Evolutionary conservation across 352 stramenopile genomes (phyloP).

Genomic region (Phytophthora hybrid): DNA sequence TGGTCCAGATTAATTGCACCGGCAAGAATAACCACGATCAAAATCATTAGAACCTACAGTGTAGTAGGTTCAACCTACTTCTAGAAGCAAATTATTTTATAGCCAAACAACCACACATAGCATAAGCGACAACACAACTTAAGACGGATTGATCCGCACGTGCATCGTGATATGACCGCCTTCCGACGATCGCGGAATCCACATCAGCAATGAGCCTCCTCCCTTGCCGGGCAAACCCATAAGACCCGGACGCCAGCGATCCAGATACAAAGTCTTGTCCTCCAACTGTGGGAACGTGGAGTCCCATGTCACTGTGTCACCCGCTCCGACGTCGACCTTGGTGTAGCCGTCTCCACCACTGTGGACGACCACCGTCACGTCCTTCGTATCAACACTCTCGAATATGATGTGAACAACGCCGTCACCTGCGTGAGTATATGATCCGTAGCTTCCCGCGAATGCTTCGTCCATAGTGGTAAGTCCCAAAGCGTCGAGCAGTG

Average conservation of each 20-base stretch:
- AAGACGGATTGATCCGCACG: conserved; percentile 52
- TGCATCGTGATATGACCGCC: conserved; percentile 53
- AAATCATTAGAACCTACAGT: too few relatives aligned
- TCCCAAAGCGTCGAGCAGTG: conserved; percentile 43
- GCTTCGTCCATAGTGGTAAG: conserved; percentile 39
- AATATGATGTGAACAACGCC: conserved; percentile 44
- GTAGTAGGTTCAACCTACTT: too few relatives aligned
- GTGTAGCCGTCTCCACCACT: conserved; percentile 34
- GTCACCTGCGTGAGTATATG: conserved; percentile 36
- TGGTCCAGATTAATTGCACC: too few relatives aligned
- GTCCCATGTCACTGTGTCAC: conserved; percentile 36
- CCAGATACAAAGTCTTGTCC: conserved; percentile 51
- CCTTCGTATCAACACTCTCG: conserved; percentile 43
- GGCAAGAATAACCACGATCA: too few relatives aligned
- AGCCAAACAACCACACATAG: not conserved
- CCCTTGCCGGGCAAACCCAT: conserved; percentile 29
- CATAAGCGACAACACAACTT: not conserved
- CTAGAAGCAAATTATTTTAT: too few relatives aligned
- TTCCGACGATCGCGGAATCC: conserved; percentile 39
- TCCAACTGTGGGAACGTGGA: conserved; percentile 37
- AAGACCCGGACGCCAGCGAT: conserved; percentile 47
- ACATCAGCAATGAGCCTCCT: conserved; percentile 37
- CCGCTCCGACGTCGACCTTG: conserved; percentile 29
- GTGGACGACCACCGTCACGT: conserved; percentile 41
- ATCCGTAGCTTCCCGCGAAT: conserved; percentile 46